These are phyloP conservation scores for Cladorrhinum sp. DNA, from an alignment of 2,329 filamentous ascomycete species.

Conservation along the genomic window DNA sequence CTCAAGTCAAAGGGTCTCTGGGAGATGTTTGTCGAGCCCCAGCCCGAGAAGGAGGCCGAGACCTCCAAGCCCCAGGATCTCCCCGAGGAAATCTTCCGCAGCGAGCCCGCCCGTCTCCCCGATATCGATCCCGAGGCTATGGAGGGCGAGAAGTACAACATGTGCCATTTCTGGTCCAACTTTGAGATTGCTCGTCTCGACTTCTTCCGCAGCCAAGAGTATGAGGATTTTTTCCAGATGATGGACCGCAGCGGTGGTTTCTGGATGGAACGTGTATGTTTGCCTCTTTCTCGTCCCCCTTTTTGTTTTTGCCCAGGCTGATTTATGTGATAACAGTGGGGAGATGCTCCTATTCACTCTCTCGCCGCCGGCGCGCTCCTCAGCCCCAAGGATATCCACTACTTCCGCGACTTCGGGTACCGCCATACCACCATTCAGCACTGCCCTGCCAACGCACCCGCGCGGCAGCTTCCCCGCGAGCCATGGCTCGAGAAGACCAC, in stretches of 20 bases:
- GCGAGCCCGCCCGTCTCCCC: conserved; percentile 69
- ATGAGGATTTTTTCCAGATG: conserved; percentile 97
- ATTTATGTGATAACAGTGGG: conserved; percentile 63
- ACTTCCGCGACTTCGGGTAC: conserved; percentile 98
- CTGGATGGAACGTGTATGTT: conserved; percentile 90
- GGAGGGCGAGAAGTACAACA: conserved; percentile 98
- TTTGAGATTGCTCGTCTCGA: conserved; percentile 94
- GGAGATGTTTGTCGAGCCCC: conserved; percentile 96
- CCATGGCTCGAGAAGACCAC: conserved; percentile 83
- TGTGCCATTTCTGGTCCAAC: conserved; percentile 99
- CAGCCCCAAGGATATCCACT: conserved; percentile 81
- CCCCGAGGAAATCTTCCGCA: conserved; percentile 77
- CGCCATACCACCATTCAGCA: conserved; percentile 98
- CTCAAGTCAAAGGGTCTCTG: conserved; percentile 87
- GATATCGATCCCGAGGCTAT: conserved; percentile 88
- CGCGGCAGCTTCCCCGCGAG: conserved; percentile 74
- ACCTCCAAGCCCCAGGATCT: conserved; percentile 63
- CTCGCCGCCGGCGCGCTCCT: conserved; percentile 89
- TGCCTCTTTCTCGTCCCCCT: background rate
- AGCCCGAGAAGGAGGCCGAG: conserved; percentile 59
- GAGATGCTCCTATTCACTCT: conserved; percentile 96
- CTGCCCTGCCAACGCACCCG: conserved; percentile 91
- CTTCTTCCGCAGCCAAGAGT: conserved; percentile 96
- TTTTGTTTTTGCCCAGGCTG: background rate
- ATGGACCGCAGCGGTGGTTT: conserved; percentile 98